phyloP scores from a whole-genome alignment of 2,329 filamentous ascomycete genomes.

The Lasiodiplodia theobromae region DNA sequence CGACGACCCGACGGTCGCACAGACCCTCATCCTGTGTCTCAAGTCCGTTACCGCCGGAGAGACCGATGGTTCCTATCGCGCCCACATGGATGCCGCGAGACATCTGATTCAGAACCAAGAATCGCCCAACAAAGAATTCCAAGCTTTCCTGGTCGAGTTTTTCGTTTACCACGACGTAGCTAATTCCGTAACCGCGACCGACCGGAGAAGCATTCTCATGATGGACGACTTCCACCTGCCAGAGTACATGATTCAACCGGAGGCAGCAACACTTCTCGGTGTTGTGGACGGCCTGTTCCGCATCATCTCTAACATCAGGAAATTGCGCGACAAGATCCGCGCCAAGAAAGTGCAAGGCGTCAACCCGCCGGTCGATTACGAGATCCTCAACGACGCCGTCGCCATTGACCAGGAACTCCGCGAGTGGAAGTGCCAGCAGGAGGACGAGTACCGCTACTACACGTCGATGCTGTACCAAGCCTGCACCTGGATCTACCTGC shows the following conservation, averaged over 20 bases:
- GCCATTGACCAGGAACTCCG: constrained; percentile 78
- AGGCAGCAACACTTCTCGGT: constrained; percentile 72
- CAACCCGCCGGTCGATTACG: constrained; percentile 76
- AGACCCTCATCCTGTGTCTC: constrained; percentile 66
- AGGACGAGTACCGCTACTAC: constrained; percentile 60
- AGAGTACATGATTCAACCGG: constrained; percentile 61
- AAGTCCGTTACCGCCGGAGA: constrained; percentile 67
- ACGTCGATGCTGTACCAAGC: constrained; percentile 68
- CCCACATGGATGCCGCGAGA: constrained; percentile 79
- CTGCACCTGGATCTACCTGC: constrained; percentile 69
- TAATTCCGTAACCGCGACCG: constrained; percentile 63
- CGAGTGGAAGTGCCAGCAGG: constrained; percentile 72
- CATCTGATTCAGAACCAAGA: constrained; percentile 68
- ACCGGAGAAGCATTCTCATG: constrained; percentile 60
- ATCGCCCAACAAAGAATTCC: constrained; percentile 72
- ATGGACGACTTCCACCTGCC: constrained; percentile 62
- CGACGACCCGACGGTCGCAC: constrained; percentile 67
- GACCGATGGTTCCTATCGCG: constrained; percentile 73
- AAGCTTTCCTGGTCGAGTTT: constrained; percentile 75
- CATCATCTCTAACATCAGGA: constrained; percentile 79
- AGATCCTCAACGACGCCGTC: constrained; percentile 73
- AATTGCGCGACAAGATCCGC: constrained; percentile 76
- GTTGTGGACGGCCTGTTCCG: constrained; percentile 83
- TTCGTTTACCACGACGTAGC: constrained; percentile 81
- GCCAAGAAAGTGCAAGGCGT: constrained; percentile 66